Evolutionary conservation across 176 grass and related monocot species (phyloP).

Genomic region (Triticum monococcum): DNA sequence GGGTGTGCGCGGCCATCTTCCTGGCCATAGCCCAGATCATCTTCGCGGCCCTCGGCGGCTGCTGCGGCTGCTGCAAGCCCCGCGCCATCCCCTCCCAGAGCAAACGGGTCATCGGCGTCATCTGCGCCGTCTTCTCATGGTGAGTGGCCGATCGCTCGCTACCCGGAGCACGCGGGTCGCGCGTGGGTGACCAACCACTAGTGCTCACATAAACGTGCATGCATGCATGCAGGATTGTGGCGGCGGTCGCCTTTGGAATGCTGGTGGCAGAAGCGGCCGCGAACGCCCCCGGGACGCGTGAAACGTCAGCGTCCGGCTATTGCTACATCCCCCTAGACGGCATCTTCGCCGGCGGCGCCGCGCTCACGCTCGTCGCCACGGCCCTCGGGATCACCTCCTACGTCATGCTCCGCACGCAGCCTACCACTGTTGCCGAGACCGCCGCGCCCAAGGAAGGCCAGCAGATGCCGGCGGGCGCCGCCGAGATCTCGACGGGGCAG

Average conservation of each 20-base stretch:
- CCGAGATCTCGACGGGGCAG: neutral
- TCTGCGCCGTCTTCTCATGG: slow-evolving; percentile 30
- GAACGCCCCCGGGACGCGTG: slow-evolving; percentile 15
- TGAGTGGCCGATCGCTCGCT: neutral
- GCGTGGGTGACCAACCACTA: neutral
- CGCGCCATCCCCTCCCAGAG: slow-evolving; percentile 6
- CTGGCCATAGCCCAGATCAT: slow-evolving; percentile 19
- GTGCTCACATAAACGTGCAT: neutral
- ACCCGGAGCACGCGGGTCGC: neutral
- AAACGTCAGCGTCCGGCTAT: neutral
- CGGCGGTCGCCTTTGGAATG: slow-evolving; percentile 14
- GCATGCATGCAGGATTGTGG: slow-evolving; percentile 25
- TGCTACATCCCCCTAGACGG: slow-evolving; percentile 23
- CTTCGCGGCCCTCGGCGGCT: slow-evolving; percentile 20
- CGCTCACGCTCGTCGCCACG: slow-evolving; percentile 31
- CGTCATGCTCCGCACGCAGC: neutral
- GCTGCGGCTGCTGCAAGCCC: slow-evolving; percentile 43
- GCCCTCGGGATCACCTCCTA: slow-evolving; percentile 31
- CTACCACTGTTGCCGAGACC: neutral
- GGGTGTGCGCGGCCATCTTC: slow-evolving; percentile 34
- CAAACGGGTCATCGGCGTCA: slow-evolving; percentile 7
- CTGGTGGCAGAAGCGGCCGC: neutral
- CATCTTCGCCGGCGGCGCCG: slow-evolving; percentile 18
- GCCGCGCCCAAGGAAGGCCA: neutral
- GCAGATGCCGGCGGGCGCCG: neutral